These are phyloP conservation scores for Pythium brassicae DNA, from an alignment of 352 stramenopile genomes.

Conservation along the genomic window DNA sequence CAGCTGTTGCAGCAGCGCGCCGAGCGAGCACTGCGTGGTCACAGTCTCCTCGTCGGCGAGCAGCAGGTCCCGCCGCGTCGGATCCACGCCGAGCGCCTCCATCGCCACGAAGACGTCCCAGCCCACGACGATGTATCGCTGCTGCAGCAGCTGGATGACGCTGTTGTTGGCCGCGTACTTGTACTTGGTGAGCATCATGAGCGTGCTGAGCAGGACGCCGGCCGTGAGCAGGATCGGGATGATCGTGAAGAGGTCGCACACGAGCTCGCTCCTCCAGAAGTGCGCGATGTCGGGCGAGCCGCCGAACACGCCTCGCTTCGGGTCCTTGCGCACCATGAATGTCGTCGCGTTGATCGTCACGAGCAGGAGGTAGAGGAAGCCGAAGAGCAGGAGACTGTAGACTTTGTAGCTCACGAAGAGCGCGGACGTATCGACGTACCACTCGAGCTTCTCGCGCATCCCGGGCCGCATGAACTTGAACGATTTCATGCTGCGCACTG, in stretches of 20 bases:
- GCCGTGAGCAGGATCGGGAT: conserved; percentile 24
- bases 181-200: conserved; percentile 36
- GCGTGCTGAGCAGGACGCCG: conserved; percentile 19
- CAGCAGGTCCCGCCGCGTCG: neutral
- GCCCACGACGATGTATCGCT: conserved; percentile 40
- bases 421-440: conserved; percentile 22
- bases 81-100: conserved; percentile 17
- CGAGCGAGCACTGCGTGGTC: neutral
- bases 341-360: conserved; percentile 18
- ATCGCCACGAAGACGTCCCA: conserved; percentile 37
- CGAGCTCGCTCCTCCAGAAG: conserved; percentile 51
- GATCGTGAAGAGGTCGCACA: conserved; percentile 41
- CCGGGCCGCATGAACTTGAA: conserved; percentile 31
- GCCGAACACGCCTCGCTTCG: conserved; percentile 34
- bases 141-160: conserved; percentile 36
- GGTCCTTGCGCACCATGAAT: conserved; percentile 20
- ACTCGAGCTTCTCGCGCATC: conserved; percentile 18
- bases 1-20: neutral
- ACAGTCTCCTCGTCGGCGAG: neutral
- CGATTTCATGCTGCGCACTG: conserved; percentile 79
- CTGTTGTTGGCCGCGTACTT: conserved; percentile 35
- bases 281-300: conserved; percentile 25
- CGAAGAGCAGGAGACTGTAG: conserved; percentile 29
- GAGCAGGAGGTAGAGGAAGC: conserved; percentile 21
- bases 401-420: conserved; percentile 44